These are phyloP conservation scores for Pleurotus eryngii DNA, from an alignment of 768 basidiomycete genomes.

Conservation along the genomic window DNA sequence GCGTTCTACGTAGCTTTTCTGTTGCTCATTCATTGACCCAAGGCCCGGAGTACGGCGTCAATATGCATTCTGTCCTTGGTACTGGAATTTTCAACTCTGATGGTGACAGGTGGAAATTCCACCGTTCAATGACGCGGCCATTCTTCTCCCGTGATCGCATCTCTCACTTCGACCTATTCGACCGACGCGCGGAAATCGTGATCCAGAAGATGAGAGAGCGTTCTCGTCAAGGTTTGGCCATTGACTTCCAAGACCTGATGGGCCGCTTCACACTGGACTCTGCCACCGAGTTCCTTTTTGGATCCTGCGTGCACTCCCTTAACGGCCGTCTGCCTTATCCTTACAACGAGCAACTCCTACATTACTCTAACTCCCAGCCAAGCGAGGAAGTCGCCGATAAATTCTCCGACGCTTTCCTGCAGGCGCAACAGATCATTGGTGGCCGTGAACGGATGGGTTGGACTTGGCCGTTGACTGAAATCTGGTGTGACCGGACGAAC, in stretches of 20 bases:
- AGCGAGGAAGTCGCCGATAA: slow-evolving; percentile 23
- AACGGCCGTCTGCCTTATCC: slow-evolving; percentile 51
- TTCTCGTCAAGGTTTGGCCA: slow-evolving; percentile 43
- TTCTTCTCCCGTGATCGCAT: slow-evolving; percentile 60
- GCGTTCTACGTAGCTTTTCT: too few species aligned
- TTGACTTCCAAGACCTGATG: slow-evolving; percentile 65
- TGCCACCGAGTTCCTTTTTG: slow-evolving; percentile 66
- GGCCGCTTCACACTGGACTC: slow-evolving; percentile 65
- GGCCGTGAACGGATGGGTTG: slow-evolving; percentile 40
- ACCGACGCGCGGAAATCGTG: slow-evolving; percentile 45
- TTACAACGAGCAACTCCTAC: slow-evolving; percentile 26
- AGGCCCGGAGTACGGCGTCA: slow-evolving; percentile 29
- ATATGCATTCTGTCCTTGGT: slow-evolving; percentile 50
- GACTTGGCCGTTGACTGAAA: slow-evolving; percentile 54
- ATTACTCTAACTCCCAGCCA: slow-evolving; percentile 12
- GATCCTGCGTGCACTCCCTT: slow-evolving; percentile 52
- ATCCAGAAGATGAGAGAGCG: slow-evolving; percentile 45
- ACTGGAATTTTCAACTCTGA: slow-evolving; percentile 70
- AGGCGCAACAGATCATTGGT: slow-evolving; percentile 42
- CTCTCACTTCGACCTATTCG: slow-evolving; percentile 59
- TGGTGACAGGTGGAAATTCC: slow-evolving; percentile 65
- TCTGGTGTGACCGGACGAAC: slow-evolving; percentile 40
- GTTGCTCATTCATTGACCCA: too few species aligned
- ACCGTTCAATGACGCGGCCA: slow-evolving; percentile 59
- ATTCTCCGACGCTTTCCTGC: slow-evolving; percentile 49